Percentiles rank a stretch among this genome's conserved stretches.
Evolutionary conservation across 768 basidiomycete genomes (phyloP).

Genomic region (Serendipita indica): DNA sequence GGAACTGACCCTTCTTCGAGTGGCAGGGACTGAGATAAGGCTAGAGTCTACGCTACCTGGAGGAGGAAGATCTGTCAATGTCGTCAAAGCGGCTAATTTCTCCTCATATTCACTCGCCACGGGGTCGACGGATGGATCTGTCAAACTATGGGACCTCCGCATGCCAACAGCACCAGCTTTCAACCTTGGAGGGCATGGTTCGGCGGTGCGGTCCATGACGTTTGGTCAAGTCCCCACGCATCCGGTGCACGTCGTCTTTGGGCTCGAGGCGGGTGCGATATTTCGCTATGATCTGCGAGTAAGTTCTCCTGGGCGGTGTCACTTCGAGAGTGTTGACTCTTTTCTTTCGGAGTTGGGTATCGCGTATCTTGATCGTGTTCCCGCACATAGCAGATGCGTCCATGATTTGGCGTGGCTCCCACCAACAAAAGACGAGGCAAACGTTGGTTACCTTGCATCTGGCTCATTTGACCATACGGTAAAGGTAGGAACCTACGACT

Average conservation of each 20-base stretch:
- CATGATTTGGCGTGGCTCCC: background rate
- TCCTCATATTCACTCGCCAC: background rate
- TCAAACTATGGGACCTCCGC: conserved; percentile 4
- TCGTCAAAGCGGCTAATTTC: background rate
- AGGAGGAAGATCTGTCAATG: conserved; percentile 1
- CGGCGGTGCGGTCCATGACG: background rate
- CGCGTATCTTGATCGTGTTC: background rate
- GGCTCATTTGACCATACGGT: conserved; percentile 5
- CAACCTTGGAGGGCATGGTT: background rate
- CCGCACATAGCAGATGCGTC: background rate
- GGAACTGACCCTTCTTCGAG: background rate
- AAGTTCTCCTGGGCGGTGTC: background rate
- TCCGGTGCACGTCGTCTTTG: background rate
- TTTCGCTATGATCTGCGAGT: background rate
- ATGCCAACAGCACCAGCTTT: background rate
- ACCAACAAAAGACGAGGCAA: background rate
- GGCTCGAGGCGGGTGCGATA: background rate
- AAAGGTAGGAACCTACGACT: background rate
- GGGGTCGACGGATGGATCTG: background rate
- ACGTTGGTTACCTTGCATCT: background rate
- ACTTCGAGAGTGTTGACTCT: background rate
- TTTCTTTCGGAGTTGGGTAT: background rate
- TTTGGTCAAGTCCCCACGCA: background rate
- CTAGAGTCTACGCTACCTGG: background rate
- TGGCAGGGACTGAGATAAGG: background rate